These are phyloP conservation scores for Torulaspora gathmanii DNA, from an alignment of 805 yeast genomes.

Conservation along the genomic window DNA sequence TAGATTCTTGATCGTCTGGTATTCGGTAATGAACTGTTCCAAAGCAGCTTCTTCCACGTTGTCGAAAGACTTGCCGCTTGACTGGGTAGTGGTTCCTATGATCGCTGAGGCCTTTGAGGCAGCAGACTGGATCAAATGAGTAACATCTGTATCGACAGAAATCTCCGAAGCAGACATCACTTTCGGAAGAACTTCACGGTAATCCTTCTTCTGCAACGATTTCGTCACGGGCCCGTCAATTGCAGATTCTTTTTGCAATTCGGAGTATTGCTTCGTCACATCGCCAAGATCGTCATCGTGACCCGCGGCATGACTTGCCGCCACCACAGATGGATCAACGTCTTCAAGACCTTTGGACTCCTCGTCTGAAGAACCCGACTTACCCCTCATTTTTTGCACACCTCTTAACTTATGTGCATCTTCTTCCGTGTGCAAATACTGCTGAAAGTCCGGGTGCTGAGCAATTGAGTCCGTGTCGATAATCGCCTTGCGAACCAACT, in stretches of 20 bases:
- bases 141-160: conserved; percentile 33
- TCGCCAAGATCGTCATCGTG: conserved; percentile 16
- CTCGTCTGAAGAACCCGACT: conserved; percentile 7
- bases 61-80: conserved; percentile 35
- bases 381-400: conserved; percentile 10
- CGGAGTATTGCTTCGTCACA: conserved; percentile 16
- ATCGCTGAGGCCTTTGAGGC: conserved; percentile 41
- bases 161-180: conserved; percentile 18
- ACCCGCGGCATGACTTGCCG: conserved; percentile 7
- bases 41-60: conserved; percentile 61
- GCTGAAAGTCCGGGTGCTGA: conserved; percentile 39
- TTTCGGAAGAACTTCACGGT: conserved; percentile 29
- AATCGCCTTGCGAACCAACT: conserved; percentile 64
- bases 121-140: conserved; percentile 42
- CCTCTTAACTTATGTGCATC: conserved; percentile 16
- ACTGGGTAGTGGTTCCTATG: conserved; percentile 31
- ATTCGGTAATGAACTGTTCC: conserved; percentile 66
- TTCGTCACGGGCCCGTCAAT: conserved; percentile 13
- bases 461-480: conserved; percentile 64
- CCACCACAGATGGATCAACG: conserved; percentile 10
- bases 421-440: conserved; percentile 32
- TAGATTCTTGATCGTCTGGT: conserved; percentile 57
- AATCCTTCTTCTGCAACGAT: conserved; percentile 14
- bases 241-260: conserved; percentile 16
- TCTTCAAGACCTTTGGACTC: conserved; percentile 10